These are phyloP conservation scores for Microdochium trichocladiopsis DNA, from an alignment of 2,329 filamentous ascomycete species.

Conservation along the genomic window DNA sequence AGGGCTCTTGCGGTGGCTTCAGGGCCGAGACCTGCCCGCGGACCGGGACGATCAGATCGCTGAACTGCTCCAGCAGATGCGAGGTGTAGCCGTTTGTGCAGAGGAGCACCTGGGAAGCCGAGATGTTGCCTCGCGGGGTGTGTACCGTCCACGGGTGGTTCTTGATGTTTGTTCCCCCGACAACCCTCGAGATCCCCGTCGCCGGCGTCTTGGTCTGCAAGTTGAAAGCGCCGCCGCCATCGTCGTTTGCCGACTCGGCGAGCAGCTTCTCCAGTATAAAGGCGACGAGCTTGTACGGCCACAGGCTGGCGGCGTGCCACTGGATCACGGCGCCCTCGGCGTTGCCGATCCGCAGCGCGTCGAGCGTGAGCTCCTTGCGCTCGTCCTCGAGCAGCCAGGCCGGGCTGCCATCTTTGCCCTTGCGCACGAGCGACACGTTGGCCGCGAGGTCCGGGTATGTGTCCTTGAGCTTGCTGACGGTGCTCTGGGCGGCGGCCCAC, in stretches of 20 bases:
- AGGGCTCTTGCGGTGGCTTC: constrained; percentile 39
- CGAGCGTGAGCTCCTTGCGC: constrained; percentile 29
- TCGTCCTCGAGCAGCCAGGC: constrained; percentile 13
- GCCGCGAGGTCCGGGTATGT: constrained; percentile 50
- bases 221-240: constrained; percentile 57
- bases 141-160: constrained; percentile 48
- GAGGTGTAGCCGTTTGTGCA: constrained; percentile 84
- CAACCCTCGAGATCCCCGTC: constrained; percentile 32
- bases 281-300: constrained; percentile 80
- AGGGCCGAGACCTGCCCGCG: constrained; percentile 67
- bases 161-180: constrained; percentile 4
- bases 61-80: constrained; percentile 61
- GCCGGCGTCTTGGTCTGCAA: constrained; percentile 70
- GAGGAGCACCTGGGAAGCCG: constrained; percentile 59
- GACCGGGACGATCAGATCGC: constrained; percentile 68
- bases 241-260: constrained; percentile 15
- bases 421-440: constrained; percentile 32
- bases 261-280: constrained; percentile 60
- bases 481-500: constrained; percentile 41
- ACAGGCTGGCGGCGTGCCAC: constrained; percentile 58
- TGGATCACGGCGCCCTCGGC: constrained; percentile 60
- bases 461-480: constrained; percentile 42
- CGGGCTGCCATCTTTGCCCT: constrained; percentile 14
- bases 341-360: constrained; percentile 43
- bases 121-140: constrained; percentile 63